Conservation (phyloP, 2,329 filamentous ascomycete species). For the Cercospora zeae-maydis region DNA sequence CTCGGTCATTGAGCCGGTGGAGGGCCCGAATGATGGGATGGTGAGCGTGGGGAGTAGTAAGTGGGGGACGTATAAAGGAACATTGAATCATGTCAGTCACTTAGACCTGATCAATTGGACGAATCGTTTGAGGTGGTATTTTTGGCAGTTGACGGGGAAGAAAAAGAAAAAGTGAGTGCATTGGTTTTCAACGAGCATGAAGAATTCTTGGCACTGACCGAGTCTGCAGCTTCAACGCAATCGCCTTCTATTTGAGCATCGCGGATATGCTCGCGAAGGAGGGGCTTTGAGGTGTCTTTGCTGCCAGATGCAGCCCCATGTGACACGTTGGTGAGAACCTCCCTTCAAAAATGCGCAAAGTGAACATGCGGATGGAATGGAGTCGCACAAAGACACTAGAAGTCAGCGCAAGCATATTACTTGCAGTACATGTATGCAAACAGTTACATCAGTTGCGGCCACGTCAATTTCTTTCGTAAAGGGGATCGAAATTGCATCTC, state of each 20-base stretch:
- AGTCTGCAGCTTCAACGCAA: slow-evolving; percentile 56
- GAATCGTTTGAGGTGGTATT: slow-evolving; percentile 57
- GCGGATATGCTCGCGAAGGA: slow-evolving; percentile 48
- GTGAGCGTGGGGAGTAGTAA: slow-evolving; percentile 60
- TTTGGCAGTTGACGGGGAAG: slow-evolving; percentile 56
- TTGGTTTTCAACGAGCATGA: neutral
- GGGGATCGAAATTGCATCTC: neutral
- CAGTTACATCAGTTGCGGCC: neutral
- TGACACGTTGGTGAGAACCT: neutral
- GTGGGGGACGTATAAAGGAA: slow-evolving; percentile 63
- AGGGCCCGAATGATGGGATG: slow-evolving; percentile 61
- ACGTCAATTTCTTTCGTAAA: neutral
- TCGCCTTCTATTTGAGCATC: slow-evolving; percentile 62
- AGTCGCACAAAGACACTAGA: too few relatives aligned
- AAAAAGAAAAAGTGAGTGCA: slow-evolving; percentile 44
- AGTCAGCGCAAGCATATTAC: too few relatives aligned
- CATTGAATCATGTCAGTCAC: slow-evolving; percentile 60
- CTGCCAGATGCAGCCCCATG: neutral
- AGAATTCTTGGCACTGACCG: neutral
- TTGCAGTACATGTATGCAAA: neutral
- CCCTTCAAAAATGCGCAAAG: neutral
- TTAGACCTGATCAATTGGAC: slow-evolving; percentile 66
- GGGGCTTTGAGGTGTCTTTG: slow-evolving; percentile 22
- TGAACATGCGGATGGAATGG: neutral
- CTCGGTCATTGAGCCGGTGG: slow-evolving; percentile 50